Evolutionary conservation across 495 filamentous ascomycete genomes (phyloP), one percentile per base, ranked within the genome.

Genomic region (Patellaria atrata): DNA sequence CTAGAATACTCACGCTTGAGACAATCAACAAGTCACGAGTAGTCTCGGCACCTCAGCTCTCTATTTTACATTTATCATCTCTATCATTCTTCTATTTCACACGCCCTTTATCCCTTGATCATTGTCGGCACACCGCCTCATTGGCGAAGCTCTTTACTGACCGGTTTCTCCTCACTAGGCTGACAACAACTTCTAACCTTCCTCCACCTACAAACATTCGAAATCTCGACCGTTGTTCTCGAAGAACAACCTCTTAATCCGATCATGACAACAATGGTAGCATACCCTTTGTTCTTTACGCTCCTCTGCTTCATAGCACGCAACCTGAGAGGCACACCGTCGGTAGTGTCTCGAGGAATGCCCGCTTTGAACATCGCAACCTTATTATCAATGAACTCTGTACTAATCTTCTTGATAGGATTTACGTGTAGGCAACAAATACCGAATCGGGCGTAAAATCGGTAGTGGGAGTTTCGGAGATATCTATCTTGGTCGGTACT

Each of bases 371-470:
- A n/a, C n/a, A n/a, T n/a, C n/a, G n/a, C n/a, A n/a, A n/a, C n/a
- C n/a, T n/a, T n/a, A n/a, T n/a, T n/a, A 26, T 9, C 23, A 10
- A 9, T n/a, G n/a, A n/a, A n/a, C n/a, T n/a, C n/a, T n/a, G n/a
- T 5, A 23, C 36, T 39, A 23, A 39, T 18, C 15, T 27, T 12
- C 18, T 29, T 36, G n/a, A 25, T 36, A 97, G 89, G 89, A 99
- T 77, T 75, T 99, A 47, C 82, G 89, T 59, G 89, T 99, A 65
- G 89, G 89, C 58, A 99, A 99, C 61, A 96, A 99, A 63, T 99
- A 99, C 73, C 83, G 91, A 40, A 99, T 99, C 60, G 91, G 91
- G 50, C 84, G 91, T 37, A 99, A 99, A 70, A 99, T 99, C 56
- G 91, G 91, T 46, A 94, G 85, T 41, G 91, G 91, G 47, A 86